Evolutionary conservation across 2,329 filamentous ascomycete species (phyloP), one percentile per base, ranked within the genome.

Genomic region (Graphiopsis chlorocephala): DNA sequence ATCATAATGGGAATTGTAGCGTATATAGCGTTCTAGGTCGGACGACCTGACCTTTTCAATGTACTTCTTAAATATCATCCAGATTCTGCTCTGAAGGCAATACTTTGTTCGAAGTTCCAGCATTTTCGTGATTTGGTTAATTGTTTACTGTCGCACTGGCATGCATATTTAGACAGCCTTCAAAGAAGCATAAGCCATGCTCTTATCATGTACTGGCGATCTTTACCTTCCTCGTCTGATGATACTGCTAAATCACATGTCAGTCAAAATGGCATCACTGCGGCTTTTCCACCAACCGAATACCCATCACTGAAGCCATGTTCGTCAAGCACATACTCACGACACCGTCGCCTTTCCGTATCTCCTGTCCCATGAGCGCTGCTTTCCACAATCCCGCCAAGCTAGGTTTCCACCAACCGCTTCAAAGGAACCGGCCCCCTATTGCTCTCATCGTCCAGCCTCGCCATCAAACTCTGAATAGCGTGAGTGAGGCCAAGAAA

Each of bases 21-120:
- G 55, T 45, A 58, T 58, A 45, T 58, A 58, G 55, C 55, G 55
- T 58, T 12, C 20, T 4, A 11, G 38, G 38, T 45, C 38, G n/a
- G n/a, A 45, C n/a, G n/a, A 45, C 38, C 38, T 45, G n/a, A 45
- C n/a, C 11, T 20, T 45, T 45, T 3, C 10, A 45, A 20, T 45
- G 38, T 45, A 45, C 33, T 38, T 38, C 15, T 17, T 38, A 20
- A 7, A 45, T n/a, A 20, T n/a, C 38, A 20, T 11, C 23, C 38
- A 45, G 23, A 11, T 6, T 20, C 3, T 12, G n/a, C 11, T 20
- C n/a, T n/a, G n/a, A 45, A 2, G 10, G 3, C 38, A 3, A 6
- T 6, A 15, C 35, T 42, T n/a, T 4, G 17, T n/a, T 8, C 35
- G n/a, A 15, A 42, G 7, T 17, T 42, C 14, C 15, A n/a, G 35